phyloP scores from a whole-genome alignment of 768 basidiomycete species.

The Xerocomellus chrysenteron region DNA sequence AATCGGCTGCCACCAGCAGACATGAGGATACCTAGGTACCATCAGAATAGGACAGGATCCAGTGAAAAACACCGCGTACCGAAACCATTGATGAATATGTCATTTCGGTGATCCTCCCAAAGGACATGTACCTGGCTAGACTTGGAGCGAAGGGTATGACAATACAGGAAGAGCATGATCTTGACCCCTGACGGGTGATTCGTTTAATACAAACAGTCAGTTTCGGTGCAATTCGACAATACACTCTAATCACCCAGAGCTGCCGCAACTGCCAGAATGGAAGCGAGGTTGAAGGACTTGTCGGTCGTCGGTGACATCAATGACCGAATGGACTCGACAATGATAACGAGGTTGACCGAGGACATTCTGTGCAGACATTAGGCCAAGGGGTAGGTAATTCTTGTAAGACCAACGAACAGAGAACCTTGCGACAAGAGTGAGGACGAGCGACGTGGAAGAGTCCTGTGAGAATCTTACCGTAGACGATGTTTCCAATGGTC shows the following conservation, averaged over 20 bases:
- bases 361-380: constrained; percentile 61
- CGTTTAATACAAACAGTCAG: background rate
- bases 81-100: constrained; percentile 81
- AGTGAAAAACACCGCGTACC: constrained; percentile 39
- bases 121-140: constrained; percentile 93
- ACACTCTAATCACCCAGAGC: constrained; percentile 56
- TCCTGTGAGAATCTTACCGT: constrained; percentile 46
- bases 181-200: constrained; percentile 62
- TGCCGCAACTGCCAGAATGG: constrained; percentile 77
- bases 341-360: constrained; percentile 86
- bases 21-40: constrained; percentile 70
- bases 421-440: constrained; percentile 39
- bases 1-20: constrained; percentile 79
- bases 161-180: constrained; percentile 83
- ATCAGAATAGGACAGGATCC: background rate
- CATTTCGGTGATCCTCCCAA: constrained; percentile 97
- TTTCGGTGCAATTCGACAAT: background rate
- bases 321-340: constrained; percentile 82
- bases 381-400: background rate
- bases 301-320: constrained; percentile 58
- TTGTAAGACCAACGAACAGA: constrained; percentile 33
- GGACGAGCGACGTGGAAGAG: background rate
- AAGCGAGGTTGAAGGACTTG: constrained; percentile 72
- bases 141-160: constrained; percentile 69
- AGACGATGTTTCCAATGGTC: constrained; percentile 86